A percentile compares a stretch with the other conserved stretches of the same genome.
phyloP scores from a whole-genome alignment of 306 rosid genomes.

The Trichosanthes truncata region DNA sequence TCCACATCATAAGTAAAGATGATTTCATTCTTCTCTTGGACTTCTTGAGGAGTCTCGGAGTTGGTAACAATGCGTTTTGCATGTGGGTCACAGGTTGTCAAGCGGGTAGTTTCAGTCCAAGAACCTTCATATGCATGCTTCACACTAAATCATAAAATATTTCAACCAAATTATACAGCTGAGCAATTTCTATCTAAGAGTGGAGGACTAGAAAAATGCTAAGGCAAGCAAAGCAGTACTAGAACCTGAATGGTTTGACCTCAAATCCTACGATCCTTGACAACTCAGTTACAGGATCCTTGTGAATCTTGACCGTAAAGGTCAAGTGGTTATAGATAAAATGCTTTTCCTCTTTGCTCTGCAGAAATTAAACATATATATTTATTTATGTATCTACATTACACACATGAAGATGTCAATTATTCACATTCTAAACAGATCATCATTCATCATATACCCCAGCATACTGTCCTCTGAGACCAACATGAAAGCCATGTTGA shows the following conservation, averaged over 20 bases:
- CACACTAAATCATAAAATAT: slow-evolving; percentile 35
- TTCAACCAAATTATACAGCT: slow-evolving; percentile 6
- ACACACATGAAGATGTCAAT: neutral
- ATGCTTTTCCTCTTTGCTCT: slow-evolving; percentile 73
- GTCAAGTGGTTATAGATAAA: slow-evolving; percentile 75
- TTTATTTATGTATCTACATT: slow-evolving; percentile 1
- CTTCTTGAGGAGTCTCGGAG: slow-evolving; percentile 79
- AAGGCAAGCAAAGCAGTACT: slow-evolving; percentile 13
- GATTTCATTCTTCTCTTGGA: slow-evolving; percentile 74
- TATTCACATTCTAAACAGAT: slow-evolving; percentile 8
- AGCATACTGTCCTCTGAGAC: slow-evolving; percentile 77
- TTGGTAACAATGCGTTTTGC: slow-evolving; percentile 42
- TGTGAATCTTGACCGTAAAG: slow-evolving; percentile 65
- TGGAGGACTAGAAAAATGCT: neutral
- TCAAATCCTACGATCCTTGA: slow-evolving; percentile 91
- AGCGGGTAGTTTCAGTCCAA: slow-evolving; percentile 45
- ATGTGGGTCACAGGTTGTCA: slow-evolving; percentile 83
- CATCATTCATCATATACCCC: slow-evolving; percentile 41
- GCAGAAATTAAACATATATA: slow-evolving; percentile 14
- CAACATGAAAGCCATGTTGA: slow-evolving; percentile 77
- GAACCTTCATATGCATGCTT: slow-evolving; percentile 69
- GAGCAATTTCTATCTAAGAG: neutral
- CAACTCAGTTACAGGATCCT: slow-evolving; percentile 51
- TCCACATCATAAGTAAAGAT: slow-evolving; percentile 85
- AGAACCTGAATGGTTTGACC: slow-evolving; percentile 80